These are phyloP conservation scores for Phytopythium ostracodes DNA, from an alignment of 352 stramenopile genomes.

Conservation along the genomic window DNA sequence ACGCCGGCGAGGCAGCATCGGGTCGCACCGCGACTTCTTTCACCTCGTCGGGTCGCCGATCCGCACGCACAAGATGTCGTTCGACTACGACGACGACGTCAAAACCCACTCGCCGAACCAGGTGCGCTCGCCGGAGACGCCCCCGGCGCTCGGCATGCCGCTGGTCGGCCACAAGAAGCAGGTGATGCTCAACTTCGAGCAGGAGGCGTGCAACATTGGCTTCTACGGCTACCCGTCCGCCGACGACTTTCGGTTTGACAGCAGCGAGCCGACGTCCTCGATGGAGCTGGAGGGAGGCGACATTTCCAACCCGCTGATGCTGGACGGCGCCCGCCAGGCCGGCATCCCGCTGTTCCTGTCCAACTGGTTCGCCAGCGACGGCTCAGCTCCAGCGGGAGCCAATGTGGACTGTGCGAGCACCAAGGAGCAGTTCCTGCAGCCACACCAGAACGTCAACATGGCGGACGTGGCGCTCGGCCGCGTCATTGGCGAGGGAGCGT, in stretches of 20 bases:
- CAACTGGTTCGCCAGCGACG: constrained; percentile 34
- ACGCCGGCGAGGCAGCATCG: constrained; percentile 17
- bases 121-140: constrained; percentile 27
- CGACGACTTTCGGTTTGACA: constrained; percentile 21
- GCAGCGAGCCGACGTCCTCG: constrained; percentile 24
- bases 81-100: constrained; percentile 37
- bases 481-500: constrained; percentile 75
- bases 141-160: constrained; percentile 6
- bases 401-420: constrained; percentile 3
- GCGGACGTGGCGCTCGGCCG: constrained; percentile 44
- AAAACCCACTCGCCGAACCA: constrained; percentile 28
- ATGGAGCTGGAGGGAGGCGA: constrained; percentile 31
- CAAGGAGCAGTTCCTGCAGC: constrained; percentile 22
- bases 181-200: constrained; percentile 19
- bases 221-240: constrained; percentile 26
- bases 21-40: constrained; percentile 49
- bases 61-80: constrained; percentile 47
- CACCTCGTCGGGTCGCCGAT: constrained; percentile 77
- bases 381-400: constrained; percentile 4
- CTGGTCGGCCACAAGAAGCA: constrained; percentile 29
- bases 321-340: constrained; percentile 49
- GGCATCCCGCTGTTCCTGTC: constrained; percentile 64
- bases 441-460: constrained; percentile 58
- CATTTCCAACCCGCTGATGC: constrained; percentile 35
- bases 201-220: constrained; percentile 16